A percentile compares a stretch with the other conserved stretches of the same genome.
Evolutionary conservation across 768 basidiomycete species (phyloP).

Genomic region (Lanmaoa rubissima): DNA sequence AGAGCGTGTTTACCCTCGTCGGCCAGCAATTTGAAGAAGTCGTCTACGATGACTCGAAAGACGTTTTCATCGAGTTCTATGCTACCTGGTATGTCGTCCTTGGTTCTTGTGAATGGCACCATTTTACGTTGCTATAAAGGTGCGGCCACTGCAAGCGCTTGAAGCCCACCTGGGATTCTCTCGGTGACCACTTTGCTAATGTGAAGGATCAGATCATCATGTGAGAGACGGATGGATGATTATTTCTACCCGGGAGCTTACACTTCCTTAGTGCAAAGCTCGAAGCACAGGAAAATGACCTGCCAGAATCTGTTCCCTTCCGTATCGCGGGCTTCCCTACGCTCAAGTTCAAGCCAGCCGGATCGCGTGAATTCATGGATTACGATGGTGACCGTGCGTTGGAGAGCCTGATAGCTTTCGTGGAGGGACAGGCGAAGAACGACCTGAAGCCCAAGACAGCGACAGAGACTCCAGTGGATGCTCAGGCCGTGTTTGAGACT

Average conservation of each 20-base stretch:
- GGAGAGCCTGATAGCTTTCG: slow-evolving; percentile 81
- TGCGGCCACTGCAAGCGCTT: slow-evolving; percentile 97
- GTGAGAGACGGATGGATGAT: slow-evolving; percentile 42
- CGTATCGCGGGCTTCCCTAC: slow-evolving; percentile 89
- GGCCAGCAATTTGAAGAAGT: slow-evolving; percentile 87
- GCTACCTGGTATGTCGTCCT: slow-evolving; percentile 78
- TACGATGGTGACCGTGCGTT: slow-evolving; percentile 91
- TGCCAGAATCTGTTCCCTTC: slow-evolving; percentile 88
- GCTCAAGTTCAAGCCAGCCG: slow-evolving; percentile 94
- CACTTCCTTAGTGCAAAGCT: slow-evolving; percentile 73
- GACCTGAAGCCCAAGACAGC: slow-evolving; percentile 44
- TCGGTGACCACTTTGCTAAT: slow-evolving; percentile 79
- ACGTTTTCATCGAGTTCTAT: slow-evolving; percentile 96
- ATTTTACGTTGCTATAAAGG: slow-evolving; percentile 38
- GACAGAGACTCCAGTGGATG: slow-evolving; percentile 19
- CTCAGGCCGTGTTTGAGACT: slow-evolving; percentile 26
- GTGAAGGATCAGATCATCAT: slow-evolving; percentile 76
- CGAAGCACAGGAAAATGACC: slow-evolving; percentile 95
- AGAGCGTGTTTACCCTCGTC: slow-evolving; percentile 79
- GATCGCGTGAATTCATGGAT: slow-evolving; percentile 81
- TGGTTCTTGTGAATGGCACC: not conserved
- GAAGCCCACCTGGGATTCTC: slow-evolving; percentile 88
- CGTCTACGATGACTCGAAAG: slow-evolving; percentile 84
- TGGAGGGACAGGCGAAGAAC: slow-evolving; percentile 81
- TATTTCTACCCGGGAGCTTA: slow-evolving; percentile 3